Base-by-base conservation (phyloP, 2,329 filamentous ascomycete species). In the Magnaporthiopsis incrustans region DNA sequence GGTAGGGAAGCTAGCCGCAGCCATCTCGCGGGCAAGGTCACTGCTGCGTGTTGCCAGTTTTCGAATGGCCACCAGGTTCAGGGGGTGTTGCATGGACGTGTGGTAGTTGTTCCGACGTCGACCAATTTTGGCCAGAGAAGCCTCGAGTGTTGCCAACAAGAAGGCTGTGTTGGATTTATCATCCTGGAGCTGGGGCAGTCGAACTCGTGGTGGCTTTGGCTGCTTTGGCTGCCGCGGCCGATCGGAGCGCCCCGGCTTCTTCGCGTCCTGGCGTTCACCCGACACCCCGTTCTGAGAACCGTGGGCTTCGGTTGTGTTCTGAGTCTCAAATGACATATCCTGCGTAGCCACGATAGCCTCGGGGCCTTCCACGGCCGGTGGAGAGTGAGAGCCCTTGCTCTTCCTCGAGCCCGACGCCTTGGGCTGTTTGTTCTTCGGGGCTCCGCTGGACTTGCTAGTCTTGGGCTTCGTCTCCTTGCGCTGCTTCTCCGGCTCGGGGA, bases 81-180 rank as follows among this genome's bases (percentile, higher is more conserved):
- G 26, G 18, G 60, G 63, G 8, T 12, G 57, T 4, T 30, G 30
- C 3, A 76, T 38, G 4, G 53, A 59, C 44, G 67, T 27, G 3
- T 30, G 33, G 64, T 63, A 59, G 64, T 53, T 27, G 56, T 61
- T 57, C 60, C 18, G 75, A 73, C 61, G 79, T 75, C 14, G 71
- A 63, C 66, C 62, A 27, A 64, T 57, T 38, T 58, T 73, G 50
- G 72, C 76, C 59, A 79, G 74, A 63, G 77, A 73, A 11, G 72
- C 67, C 58, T 77, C 65, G 53, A 82, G 79, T 67, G 78, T 82
- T 64, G 73, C 70, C 1, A 75, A 74, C 65, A 79, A 75, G 66
- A 79, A 80, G 0, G 79, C 81, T 0, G 74, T 80, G 30, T 78
- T 80, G 15, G 71, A 72, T 66, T 77, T 80, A 64, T 81, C 78